These are phyloP conservation scores for Helicostylum pulchrum DNA, from an alignment of 192 early-diverging fungal genomes.

Conservation along the genomic window DNA sequence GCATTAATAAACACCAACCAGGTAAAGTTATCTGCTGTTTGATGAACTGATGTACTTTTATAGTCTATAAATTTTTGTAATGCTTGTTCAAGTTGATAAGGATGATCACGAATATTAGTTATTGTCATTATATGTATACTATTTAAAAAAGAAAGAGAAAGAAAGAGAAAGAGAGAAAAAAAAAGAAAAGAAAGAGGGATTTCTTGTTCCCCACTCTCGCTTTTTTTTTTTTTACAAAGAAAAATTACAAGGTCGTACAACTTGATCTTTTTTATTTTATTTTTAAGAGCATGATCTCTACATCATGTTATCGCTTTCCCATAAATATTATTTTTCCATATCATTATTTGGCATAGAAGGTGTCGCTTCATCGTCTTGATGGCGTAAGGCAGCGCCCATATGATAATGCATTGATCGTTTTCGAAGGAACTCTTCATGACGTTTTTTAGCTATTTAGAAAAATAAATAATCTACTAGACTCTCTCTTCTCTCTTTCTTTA, in stretches of 20 bases:
- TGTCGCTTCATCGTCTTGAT: constrained; percentile 43
- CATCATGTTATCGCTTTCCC: neutral
- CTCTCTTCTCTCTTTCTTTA: neutral
- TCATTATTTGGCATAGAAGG: constrained; percentile 9
- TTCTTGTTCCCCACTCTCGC: neutral
- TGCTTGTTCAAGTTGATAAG: constrained; percentile 26
- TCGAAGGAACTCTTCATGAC: constrained; percentile 70
- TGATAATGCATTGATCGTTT: constrained; percentile 88
- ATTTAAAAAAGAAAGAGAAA: neutral
- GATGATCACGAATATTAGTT: constrained; percentile 20
- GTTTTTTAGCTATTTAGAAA: constrained; percentile 40
- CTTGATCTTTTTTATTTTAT: neutral
- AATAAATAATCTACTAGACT: neutral
- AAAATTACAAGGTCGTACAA: neutral
- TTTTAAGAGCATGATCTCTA: neutral
- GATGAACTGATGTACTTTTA: constrained; percentile 14
- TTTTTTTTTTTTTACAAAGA: constrained; percentile 1
- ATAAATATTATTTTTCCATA: neutral
- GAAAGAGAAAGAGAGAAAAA: neutral
- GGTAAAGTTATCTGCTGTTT: constrained; percentile 19
- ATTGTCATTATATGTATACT: neutral
- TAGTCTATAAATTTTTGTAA: constrained; percentile 16
- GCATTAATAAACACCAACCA: constrained; percentile 26
- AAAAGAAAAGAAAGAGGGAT: neutral
- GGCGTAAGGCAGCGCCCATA: constrained; percentile 69